Percentiles rank a stretch among this genome's conserved stretches.
These are phyloP conservation scores for Rhizoctonia solani DNA, from an alignment of 1,284 basidiomycete species.

Conservation along the genomic window DNA sequence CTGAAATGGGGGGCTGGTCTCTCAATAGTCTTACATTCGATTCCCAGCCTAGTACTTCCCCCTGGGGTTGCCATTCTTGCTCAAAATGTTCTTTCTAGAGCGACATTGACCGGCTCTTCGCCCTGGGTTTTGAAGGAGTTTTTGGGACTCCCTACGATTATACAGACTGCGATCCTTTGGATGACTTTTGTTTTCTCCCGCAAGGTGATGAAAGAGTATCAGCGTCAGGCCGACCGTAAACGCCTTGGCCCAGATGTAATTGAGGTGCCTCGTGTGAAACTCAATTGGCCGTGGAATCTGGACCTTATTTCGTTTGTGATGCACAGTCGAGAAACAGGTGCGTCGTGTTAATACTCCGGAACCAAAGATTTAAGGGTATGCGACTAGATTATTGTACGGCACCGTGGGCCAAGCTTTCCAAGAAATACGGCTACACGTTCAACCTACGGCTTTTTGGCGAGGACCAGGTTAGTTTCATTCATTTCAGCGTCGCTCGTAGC, in stretches of 20 bases:
- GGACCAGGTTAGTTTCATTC: not conserved
- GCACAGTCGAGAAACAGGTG: slow-evolving; percentile 14
- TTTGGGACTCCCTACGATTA: slow-evolving; percentile 3
- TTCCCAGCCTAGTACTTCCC: slow-evolving; percentile 8
- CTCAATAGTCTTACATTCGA: not conserved
- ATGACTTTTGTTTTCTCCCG: not conserved
- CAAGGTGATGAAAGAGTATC: not conserved
- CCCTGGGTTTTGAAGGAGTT: not conserved
- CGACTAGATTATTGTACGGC: slow-evolving; percentile 2
- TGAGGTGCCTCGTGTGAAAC: slow-evolving; percentile 24
- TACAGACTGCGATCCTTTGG: not conserved
- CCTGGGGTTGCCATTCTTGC: not conserved
- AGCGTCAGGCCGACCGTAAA: slow-evolving; percentile 2
- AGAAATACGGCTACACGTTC: slow-evolving; percentile 9
- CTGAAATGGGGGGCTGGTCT: slow-evolving; percentile 5
- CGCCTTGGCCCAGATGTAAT: not conserved
- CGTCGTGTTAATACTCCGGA: not conserved
- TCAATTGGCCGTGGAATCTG: slow-evolving; percentile 13
- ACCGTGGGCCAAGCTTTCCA: not conserved
- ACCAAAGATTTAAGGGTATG: not conserved
- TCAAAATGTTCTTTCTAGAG: not conserved
- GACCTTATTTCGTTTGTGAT: slow-evolving; percentile 9
- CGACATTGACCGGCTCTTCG: not conserved
- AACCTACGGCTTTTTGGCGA: slow-evolving; percentile 14
- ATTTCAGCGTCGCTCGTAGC: not conserved